Evolutionary conservation across 73 alveolate species (phyloP).

Genomic region (Blepharisma japonicum): DNA sequence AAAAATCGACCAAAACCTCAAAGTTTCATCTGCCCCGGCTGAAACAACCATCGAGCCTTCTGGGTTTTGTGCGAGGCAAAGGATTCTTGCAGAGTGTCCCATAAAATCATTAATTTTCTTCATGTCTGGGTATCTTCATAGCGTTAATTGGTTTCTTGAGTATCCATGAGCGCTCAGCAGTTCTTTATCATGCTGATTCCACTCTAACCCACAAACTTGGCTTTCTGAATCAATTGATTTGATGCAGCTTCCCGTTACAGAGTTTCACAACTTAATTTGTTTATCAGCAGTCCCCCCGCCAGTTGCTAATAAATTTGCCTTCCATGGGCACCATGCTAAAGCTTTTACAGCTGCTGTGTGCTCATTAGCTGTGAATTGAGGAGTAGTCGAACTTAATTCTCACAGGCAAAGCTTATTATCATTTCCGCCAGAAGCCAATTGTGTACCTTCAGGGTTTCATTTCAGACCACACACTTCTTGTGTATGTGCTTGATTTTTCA

Average conservation of each 20-base stretch:
- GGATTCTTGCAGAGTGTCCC: slow-evolving; percentile 92
- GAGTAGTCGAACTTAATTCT: slow-evolving; percentile 72
- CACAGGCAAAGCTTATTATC: slow-evolving; percentile 97
- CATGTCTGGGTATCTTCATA: slow-evolving; percentile 96
- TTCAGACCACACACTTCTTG: slow-evolving; percentile 68
- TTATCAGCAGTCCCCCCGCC: slow-evolving; percentile 99
- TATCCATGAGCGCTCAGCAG: slow-evolving; percentile 89
- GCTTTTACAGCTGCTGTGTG: slow-evolving; percentile 99
- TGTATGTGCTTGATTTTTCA: slow-evolving; percentile 70
- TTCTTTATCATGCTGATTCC: slow-evolving; percentile 80
- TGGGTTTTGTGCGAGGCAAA: slow-evolving; percentile 94
- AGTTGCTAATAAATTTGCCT: slow-evolving; percentile 87
- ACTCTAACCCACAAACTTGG: slow-evolving; percentile 89
- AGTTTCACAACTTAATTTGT: slow-evolving; percentile 93
- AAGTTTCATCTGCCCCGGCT: slow-evolving; percentile 99
- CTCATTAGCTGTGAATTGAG: slow-evolving; percentile 51
- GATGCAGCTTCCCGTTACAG: slow-evolving; percentile 66
- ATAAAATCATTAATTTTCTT: slow-evolving; percentile 88
- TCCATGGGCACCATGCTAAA: slow-evolving; percentile 98
- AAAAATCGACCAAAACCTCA: slow-evolving; percentile 98
- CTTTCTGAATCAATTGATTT: slow-evolving; percentile 83
- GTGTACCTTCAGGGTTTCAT: slow-evolving; percentile 58
- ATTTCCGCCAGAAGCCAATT: slow-evolving; percentile 98
- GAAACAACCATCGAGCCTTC: slow-evolving; percentile 97
- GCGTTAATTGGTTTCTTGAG: slow-evolving; percentile 84